Conservation (phyloP, 1,284 basidiomycete species). For the Ganoderma meredithae region DNA sequence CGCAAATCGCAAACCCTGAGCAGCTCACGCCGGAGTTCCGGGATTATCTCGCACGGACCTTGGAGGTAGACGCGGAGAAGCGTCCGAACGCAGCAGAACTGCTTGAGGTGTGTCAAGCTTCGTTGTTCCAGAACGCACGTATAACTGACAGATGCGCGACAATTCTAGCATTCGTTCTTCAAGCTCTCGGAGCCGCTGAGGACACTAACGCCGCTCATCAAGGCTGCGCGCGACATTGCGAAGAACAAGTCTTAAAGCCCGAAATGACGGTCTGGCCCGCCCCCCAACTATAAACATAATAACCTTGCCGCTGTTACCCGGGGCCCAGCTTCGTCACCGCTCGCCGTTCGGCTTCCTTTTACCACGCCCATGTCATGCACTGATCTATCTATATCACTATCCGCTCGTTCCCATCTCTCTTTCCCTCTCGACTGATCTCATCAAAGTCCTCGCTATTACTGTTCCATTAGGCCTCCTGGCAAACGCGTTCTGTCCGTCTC, state of each 20-base stretch:
- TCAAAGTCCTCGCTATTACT: constrained; percentile 14
- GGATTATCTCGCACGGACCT: constrained; percentile 89
- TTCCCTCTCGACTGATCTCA: constrained; percentile 5
- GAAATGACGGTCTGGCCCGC: background rate
- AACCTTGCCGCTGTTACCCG: background rate
- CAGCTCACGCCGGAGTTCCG: constrained; percentile 87
- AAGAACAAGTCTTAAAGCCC: constrained; percentile 60
- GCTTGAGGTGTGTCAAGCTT: constrained; percentile 60
- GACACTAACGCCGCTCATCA: constrained; percentile 91
- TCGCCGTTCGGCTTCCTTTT: constrained; percentile 6
- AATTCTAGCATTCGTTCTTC: constrained; percentile 85
- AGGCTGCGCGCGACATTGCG: constrained; percentile 87
- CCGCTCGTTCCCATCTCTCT: constrained; percentile 24
- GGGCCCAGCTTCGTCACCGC: background rate
- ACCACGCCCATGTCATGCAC: constrained; percentile 34
- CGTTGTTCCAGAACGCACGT: background rate
- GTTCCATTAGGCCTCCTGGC: constrained; percentile 22
- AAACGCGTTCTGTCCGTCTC: constrained; percentile 5
- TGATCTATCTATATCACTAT: constrained; percentile 37
- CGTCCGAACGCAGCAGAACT: constrained; percentile 89
- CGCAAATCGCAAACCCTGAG: constrained; percentile 95
- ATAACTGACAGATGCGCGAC: constrained; percentile 4
- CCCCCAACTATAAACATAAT: background rate
- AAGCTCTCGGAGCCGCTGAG: constrained; percentile 85
- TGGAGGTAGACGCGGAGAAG: constrained; percentile 95